phyloP scores from a whole-genome alignment of 495 filamentous ascomycete species.

The Aspergillus funiculosus region DNA sequence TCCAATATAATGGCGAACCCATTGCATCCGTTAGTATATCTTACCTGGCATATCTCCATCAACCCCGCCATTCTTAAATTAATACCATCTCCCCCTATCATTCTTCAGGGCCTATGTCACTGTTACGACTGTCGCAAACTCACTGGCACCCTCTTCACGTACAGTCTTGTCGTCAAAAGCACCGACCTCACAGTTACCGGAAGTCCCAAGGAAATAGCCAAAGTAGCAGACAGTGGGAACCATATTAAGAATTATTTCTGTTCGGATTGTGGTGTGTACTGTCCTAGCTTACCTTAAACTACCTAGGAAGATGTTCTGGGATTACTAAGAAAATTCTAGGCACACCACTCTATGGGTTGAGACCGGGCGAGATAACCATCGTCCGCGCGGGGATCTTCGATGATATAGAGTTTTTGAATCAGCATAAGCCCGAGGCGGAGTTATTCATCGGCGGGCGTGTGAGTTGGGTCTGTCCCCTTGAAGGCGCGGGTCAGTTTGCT shows the following conservation, averaged over 20 bases:
- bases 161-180: constrained; percentile 25
- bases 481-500: constrained; percentile 27
- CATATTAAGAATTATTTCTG: constrained; percentile 33
- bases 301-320: not conserved
- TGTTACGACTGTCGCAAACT: constrained; percentile 39
- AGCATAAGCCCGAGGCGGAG: constrained; percentile 26
- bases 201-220: constrained; percentile 27
- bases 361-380: constrained; percentile 17
- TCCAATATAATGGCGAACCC: constrained; percentile 25
- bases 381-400: constrained; percentile 37
- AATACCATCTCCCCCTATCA: not conserved
- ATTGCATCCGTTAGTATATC: constrained; percentile 22
- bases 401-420: constrained; percentile 20
- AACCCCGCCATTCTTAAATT: not conserved
- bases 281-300: not conserved
- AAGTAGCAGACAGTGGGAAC: constrained; percentile 35
- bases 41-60: not conserved
- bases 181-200: constrained; percentile 26
- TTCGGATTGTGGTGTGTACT: constrained; percentile 32
- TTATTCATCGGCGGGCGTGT: constrained; percentile 25
- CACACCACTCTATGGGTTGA: constrained; percentile 31
- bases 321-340: constrained; percentile 20
- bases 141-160: constrained; percentile 21
- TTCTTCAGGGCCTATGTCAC: constrained; percentile 32
- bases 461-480: constrained; percentile 24